These are phyloP conservation scores for Andrographis paniculata DNA, from an alignment of 305 asterid genomes.

Conservation along the genomic window DNA sequence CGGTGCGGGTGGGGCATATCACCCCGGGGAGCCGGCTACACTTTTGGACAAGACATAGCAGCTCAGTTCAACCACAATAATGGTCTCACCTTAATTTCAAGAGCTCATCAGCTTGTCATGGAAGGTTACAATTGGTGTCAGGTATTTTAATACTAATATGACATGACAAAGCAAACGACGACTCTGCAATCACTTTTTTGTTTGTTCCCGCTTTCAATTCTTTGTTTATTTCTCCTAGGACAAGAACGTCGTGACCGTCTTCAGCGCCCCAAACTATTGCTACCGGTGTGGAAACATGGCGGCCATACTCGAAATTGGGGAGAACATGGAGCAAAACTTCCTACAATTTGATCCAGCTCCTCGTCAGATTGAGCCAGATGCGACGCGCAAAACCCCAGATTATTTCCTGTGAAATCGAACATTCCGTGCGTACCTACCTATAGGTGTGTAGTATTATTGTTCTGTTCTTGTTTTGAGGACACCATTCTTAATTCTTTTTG, in stretches of 20 bases:
- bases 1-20: slow-evolving; percentile 99
- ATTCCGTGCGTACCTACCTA: too few species aligned
- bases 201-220: background rate
- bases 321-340: slow-evolving; percentile 92
- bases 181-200: too few species aligned
- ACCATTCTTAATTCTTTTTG: too few species aligned
- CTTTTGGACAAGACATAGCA: slow-evolving; percentile 96
- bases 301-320: slow-evolving; percentile 90
- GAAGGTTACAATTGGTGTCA: slow-evolving; percentile 97
- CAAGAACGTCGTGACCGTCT: slow-evolving; percentile 90
- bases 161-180: too few species aligned
- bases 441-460: too few species aligned
- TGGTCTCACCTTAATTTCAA: slow-evolving; percentile 81
- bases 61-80: slow-evolving; percentile 91
- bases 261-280: too few species aligned
- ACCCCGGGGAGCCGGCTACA: slow-evolving; percentile 96
- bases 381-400: slow-evolving; percentile 90
- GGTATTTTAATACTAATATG: slow-evolving; percentile 26
- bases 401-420: slow-evolving; percentile 55
- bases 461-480: too few species aligned
- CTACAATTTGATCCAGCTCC: slow-evolving; percentile 94
- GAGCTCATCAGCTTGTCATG: slow-evolving; percentile 99
- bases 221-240: slow-evolving; percentile 33
- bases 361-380: slow-evolving; percentile 87
- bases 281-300: slow-evolving; percentile 98